Evolutionary conservation across 2,329 filamentous ascomycete species (phyloP), one percentile per base, ranked within the genome.

Genomic region (Talaromyces islandicus): DNA sequence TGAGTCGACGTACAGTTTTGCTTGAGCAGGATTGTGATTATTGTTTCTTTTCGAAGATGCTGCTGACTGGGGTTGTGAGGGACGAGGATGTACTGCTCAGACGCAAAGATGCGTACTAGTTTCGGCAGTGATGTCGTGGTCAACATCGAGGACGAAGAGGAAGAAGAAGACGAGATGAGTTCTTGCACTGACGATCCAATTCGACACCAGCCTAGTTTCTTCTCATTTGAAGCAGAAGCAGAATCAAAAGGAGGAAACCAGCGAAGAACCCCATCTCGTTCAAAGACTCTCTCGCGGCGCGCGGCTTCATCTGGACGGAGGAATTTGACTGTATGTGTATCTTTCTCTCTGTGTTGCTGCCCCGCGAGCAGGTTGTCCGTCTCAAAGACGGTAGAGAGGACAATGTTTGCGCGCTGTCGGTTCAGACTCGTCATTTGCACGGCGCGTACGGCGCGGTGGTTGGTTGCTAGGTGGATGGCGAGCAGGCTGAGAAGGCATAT

Each of bases 401-500:
- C 80, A 21, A 97, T 85, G 54, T 88, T 90, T 1, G 92, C 90
- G 38, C 94, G 85, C 73, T 97, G 92, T 24, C 91, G 83, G 75
- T 96, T 97, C 38, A 97, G 80, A 7, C 85, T 90, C 43, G 84
- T 84, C 87, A 97, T 91, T 70, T 86, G 87, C 17, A 99, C 92
- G 54, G 89, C 83, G 63, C 88, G 83, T 5, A 99, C 93, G 48
- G 92, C 94, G 35, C 85, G 81, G 73, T 95, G 93, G 73, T 97
- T 97, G 67, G 89, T 92, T 70, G 82, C 84, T 7, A 97, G 82
- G 73, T 97, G 94, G 7, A 90, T 78, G 12, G 85, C 78, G 17
- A 97, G 83, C 21, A 97, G 83, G 2, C 85, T 64, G 0, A 92
- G 75, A 76, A 96, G 85, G 60, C 88, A 80, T 53, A 78, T 79